Evolutionary conservation across 2,329 filamentous ascomycete genomes (phyloP).

Genomic region (Phyllosticta ampelicida): DNA sequence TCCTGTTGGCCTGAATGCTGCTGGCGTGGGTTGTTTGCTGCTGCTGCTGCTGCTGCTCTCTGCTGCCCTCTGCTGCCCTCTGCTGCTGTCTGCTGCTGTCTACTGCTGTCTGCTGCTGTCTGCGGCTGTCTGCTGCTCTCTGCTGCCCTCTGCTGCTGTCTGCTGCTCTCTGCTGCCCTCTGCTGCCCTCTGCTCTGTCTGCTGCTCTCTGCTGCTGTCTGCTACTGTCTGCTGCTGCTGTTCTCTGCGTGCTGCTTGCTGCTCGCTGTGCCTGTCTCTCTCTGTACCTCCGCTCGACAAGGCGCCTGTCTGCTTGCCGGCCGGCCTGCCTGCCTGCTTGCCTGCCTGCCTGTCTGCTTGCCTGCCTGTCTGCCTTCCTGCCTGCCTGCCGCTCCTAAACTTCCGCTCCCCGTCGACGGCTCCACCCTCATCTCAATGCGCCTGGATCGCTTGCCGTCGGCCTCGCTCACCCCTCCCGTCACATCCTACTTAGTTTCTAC

Average conservation of each 20-base stretch:
- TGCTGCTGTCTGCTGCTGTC: no score
- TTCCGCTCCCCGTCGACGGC: slow-evolving; percentile 6
- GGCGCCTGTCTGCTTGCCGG: not conserved
- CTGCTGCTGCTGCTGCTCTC: no score
- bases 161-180: no score
- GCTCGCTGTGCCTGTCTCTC: no score
- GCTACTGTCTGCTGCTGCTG: no score
- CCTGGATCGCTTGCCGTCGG: slow-evolving; percentile 9
- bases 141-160: not conserved
- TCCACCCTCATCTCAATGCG: slow-evolving; percentile 12
- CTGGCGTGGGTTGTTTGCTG: no score
- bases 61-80: not conserved
- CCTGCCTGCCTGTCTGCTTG: no score
- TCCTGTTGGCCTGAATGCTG: not conserved
- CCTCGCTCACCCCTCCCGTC: slow-evolving; percentile 10
- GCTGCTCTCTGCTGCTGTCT: not conserved
- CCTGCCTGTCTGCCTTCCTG: no score
- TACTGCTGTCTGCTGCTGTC: no score
- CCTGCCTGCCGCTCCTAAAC: slow-evolving; percentile 2
- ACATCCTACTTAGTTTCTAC: slow-evolving; percentile 9
- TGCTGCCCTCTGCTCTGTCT: no score
- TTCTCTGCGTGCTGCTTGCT: not conserved
- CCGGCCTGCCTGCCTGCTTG: no score
- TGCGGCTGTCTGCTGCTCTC: not conserved
- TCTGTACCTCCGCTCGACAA: not conserved